phyloP scores from a whole-genome alignment of 805 yeast genomes.

The Zygosaccharomyces siamensis region DNA sequence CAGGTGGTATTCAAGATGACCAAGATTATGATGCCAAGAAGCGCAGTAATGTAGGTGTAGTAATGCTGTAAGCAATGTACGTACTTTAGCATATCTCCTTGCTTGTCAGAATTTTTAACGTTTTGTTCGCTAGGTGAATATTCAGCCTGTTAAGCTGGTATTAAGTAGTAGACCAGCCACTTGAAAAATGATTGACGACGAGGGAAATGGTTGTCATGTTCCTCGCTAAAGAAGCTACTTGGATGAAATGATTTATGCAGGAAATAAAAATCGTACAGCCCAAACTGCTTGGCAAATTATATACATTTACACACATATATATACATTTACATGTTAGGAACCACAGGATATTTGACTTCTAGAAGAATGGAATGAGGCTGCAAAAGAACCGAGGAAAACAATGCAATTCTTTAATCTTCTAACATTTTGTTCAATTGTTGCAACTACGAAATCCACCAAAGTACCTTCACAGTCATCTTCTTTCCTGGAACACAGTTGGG shows the following conservation, averaged over 20 bases:
- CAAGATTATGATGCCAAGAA: slow-evolving; percentile 48
- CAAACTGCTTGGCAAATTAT: too few relatives aligned
- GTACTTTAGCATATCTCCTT: not conserved
- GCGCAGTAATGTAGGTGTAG: slow-evolving; percentile 85
- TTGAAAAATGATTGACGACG: too few relatives aligned
- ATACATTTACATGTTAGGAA: not conserved
- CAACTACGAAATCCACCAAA: not conserved
- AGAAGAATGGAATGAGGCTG: too few relatives aligned
- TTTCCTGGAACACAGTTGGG: not conserved
- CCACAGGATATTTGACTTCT: too few relatives aligned
- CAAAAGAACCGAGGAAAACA: not conserved
- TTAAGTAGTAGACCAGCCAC: too few relatives aligned
- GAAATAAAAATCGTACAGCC: too few relatives aligned
- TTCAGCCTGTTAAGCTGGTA: too few relatives aligned
- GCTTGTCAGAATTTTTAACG: not conserved
- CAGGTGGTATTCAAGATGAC: slow-evolving; percentile 68
- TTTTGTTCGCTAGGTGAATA: not conserved
- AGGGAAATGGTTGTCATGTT: too few relatives aligned
- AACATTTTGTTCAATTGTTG: not conserved
- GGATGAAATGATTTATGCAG: too few relatives aligned
- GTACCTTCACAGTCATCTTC: not conserved
- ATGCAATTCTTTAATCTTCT: not conserved
- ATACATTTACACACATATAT: not conserved
- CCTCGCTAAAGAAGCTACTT: too few relatives aligned
- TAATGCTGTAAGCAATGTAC: slow-evolving; percentile 46